Evolutionary conservation across 1,139 yeast species (phyloP).

Genomic region (Pneumocystis sp.): DNA sequence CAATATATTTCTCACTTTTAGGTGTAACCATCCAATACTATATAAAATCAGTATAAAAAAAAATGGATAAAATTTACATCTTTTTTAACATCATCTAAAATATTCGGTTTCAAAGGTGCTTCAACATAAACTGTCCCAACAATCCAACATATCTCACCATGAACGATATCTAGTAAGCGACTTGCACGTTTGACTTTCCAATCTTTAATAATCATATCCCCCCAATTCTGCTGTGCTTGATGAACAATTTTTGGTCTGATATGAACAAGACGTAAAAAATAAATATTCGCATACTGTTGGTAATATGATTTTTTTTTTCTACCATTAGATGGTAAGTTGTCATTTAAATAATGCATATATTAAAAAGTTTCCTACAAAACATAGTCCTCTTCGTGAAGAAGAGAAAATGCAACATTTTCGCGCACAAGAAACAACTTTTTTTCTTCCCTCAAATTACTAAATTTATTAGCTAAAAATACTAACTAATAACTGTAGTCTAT

Average conservation of each 20-base stretch:
- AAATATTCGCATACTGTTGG: slow-evolving; percentile 61
- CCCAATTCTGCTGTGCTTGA: slow-evolving; percentile 39
- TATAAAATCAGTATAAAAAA: not conserved
- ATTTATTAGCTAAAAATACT: not conserved
- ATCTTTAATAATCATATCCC: slow-evolving; percentile 28
- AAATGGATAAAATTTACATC: slow-evolving; percentile 7
- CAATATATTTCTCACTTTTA: slow-evolving; percentile 30
- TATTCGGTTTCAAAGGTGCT: slow-evolving; percentile 69
- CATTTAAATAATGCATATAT: not conserved
- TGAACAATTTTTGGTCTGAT: slow-evolving; percentile 42
- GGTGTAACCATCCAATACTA: slow-evolving; percentile 30
- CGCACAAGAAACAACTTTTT: not conserved
- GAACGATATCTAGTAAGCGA: slow-evolving; percentile 63
- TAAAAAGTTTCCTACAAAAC: not conserved
- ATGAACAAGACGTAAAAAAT: slow-evolving; percentile 44
- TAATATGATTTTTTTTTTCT: slow-evolving; percentile 37
- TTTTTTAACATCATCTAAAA: slow-evolving; percentile 61
- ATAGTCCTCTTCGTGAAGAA: not conserved
- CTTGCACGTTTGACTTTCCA: slow-evolving; percentile 24
- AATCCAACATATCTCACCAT: slow-evolving; percentile 69
- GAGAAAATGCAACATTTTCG: not conserved
- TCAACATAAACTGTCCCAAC: slow-evolving; percentile 80
- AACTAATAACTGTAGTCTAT: too few relatives aligned
- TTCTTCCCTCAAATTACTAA: not conserved
- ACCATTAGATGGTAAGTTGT: slow-evolving; percentile 14